Evolutionary conservation across 1,139 yeast species (phyloP).

Genomic region (Debaryomyces singareniensis): DNA sequence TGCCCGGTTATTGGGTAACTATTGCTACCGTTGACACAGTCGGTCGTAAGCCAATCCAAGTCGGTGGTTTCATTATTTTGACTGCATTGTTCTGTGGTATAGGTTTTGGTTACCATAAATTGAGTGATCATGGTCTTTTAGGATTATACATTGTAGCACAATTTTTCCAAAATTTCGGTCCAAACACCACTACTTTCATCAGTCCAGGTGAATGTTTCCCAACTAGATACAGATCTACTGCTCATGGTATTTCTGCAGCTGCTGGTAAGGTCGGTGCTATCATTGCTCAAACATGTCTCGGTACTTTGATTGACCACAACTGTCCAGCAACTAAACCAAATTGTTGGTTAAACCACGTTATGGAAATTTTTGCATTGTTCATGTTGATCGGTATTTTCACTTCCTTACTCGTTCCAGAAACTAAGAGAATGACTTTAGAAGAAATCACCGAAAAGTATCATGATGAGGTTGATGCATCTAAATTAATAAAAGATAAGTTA

Average conservation of each 20-base stretch:
- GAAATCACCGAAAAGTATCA: constrained; percentile 72
- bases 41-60: constrained; percentile 80
- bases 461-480: constrained; percentile 59
- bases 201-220: constrained; percentile 97
- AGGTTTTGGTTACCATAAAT: constrained; percentile 73
- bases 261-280: constrained; percentile 95
- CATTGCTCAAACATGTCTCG: constrained; percentile 85
- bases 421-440: constrained; percentile 84
- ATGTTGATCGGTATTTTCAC: constrained; percentile 72
- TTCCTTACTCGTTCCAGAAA: constrained; percentile 74
- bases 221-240: constrained; percentile 95
- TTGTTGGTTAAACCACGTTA: constrained; percentile 85
- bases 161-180: constrained; percentile 88
- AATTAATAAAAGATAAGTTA: constrained; percentile 31
- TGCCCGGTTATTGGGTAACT: constrained; percentile 86
- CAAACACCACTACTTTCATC: constrained; percentile 92
- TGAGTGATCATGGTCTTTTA: constrained; percentile 55
- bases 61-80: constrained; percentile 64
- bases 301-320: constrained; percentile 74
- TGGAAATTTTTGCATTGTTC: constrained; percentile 88
- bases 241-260: constrained; percentile 97
- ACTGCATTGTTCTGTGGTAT: constrained; percentile 64
- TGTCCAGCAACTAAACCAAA: constrained; percentile 54
- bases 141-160: constrained; percentile 73
- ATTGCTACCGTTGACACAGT: constrained; percentile 70